Base-by-base conservation (phyloP, 352 stramenopile species). In the Plasmopara muralis region DNA sequence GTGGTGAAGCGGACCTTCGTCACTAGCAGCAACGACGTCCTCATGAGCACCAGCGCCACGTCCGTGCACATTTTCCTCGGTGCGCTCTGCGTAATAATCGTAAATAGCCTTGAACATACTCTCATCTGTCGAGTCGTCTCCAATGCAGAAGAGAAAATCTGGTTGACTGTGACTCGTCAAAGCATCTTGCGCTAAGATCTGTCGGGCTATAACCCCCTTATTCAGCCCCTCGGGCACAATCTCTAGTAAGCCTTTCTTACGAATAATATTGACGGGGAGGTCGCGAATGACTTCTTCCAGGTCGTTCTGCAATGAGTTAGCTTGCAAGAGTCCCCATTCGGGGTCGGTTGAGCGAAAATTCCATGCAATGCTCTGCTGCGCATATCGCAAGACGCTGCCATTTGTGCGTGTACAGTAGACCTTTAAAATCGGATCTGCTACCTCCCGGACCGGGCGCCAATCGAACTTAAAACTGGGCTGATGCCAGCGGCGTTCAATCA, bases 301-400 rank as follows among this genome's bases (percentile, higher is more conserved):
- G 49, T 94, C 79, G n/a, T 56, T 77, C 46, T 93, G 81, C 47
- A 99, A 66, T 52, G 96, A 93, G 51, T 97, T 97, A 13, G 94
- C 93, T 66, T 98, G 93, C 40, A 98, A 72, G 20, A 93, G 83
- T 4, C 95, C 96, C 94, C 94, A 99, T 61, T 99, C 96, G 5
- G 95, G 95, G 73, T 99, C 96, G 8, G 89, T 97, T 13, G 86
- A 97, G 52, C 97, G 96, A 64, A 98, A 99, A 57, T 96, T 97
- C 95, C 95, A 99, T 35, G 89, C 89, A 49, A 98, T 97, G 50
- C 91, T 95, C 60, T 97, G 94, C 20, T 97, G 84, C 13, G 92
- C 74, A 68, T 95, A 93, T 20, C 90, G 71, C 53, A 97, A 79
- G 8, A 98, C 87, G 53, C 91, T 97, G 18, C 95, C 95, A 71